phyloP scores from a whole-genome alignment of 768 basidiomycete genomes.

The Cystobasidium tubakii region DNA sequence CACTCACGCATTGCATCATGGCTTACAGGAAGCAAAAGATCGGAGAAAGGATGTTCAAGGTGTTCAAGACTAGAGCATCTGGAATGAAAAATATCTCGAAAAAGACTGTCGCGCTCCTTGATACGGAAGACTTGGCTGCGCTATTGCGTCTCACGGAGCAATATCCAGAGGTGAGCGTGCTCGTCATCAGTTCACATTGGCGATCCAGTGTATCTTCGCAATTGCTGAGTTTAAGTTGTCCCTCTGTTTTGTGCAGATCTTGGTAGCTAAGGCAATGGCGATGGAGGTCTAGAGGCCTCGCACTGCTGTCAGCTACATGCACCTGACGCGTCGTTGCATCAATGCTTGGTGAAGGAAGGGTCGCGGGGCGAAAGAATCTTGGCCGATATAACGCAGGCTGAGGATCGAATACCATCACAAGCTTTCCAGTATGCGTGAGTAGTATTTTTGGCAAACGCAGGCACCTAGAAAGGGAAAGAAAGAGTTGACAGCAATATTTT shows the following conservation, averaged over 20 bases:
- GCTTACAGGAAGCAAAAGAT: slow-evolving; percentile 67
- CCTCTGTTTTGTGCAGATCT: not conserved
- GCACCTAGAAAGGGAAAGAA: too few relatives aligned
- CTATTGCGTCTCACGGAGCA: slow-evolving; percentile 61
- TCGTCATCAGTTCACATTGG: too few relatives aligned
- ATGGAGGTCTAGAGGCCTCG: not conserved
- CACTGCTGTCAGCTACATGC: not conserved
- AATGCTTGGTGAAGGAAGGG: too few relatives aligned
- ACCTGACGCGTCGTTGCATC: too few relatives aligned
- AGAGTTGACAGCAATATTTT: too few relatives aligned
- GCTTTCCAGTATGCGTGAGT: too few relatives aligned
- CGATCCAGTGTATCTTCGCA: not conserved
- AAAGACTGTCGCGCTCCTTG: slow-evolving; percentile 72
- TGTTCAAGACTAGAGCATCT: slow-evolving; percentile 53
- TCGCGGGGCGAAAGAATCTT: too few relatives aligned
- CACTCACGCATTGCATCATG: slow-evolving; percentile 54
- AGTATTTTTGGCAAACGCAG: too few relatives aligned
- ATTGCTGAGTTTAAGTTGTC: not conserved
- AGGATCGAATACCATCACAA: too few relatives aligned
- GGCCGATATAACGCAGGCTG: too few relatives aligned
- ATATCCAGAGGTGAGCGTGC: slow-evolving; percentile 20
- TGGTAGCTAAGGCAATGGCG: slow-evolving; percentile 18
- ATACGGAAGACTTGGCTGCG: slow-evolving; percentile 75
- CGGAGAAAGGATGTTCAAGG: slow-evolving; percentile 52
- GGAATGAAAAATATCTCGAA: slow-evolving; percentile 80